phyloP scores from a whole-genome alignment of 345 rosid genomes.

The Eucalyptus curtisii region DNA sequence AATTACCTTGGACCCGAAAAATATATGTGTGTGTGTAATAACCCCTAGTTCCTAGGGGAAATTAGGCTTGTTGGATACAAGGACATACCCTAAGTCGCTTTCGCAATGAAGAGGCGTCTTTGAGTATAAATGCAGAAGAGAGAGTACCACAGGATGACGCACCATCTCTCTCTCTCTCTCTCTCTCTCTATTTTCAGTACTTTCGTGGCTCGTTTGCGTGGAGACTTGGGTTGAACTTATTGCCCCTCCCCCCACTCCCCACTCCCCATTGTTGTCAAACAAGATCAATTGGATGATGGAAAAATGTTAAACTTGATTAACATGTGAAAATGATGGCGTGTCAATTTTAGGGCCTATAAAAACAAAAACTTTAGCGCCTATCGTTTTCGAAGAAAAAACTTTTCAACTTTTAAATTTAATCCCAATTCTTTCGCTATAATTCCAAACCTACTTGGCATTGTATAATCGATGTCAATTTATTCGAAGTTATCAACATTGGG shows the following conservation, averaged over 20 bases:
- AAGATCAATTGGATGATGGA: background rate
- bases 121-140: background rate
- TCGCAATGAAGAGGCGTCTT: background rate
- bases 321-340: background rate
- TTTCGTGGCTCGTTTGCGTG: background rate
- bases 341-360: background rate
- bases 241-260: background rate
- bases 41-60: background rate
- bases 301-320: background rate
- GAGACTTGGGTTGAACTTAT: background rate
- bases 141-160: background rate
- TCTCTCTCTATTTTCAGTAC: no score
- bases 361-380: no score
- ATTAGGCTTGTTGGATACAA: background rate
- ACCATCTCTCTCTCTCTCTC: background rate
- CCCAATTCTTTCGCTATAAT: background rate
- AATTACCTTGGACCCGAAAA: no score
- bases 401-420: no score
- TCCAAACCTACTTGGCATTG: rapidly evolving
- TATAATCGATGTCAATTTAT: background rate
- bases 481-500: background rate
- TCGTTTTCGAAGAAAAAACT: rapidly evolving
- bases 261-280: background rate
- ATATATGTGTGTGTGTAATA: no score
- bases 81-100: background rate